Base-by-base conservation (phyloP, 768 basidiomycete species). In the Kockovaella imperatae region DNA sequence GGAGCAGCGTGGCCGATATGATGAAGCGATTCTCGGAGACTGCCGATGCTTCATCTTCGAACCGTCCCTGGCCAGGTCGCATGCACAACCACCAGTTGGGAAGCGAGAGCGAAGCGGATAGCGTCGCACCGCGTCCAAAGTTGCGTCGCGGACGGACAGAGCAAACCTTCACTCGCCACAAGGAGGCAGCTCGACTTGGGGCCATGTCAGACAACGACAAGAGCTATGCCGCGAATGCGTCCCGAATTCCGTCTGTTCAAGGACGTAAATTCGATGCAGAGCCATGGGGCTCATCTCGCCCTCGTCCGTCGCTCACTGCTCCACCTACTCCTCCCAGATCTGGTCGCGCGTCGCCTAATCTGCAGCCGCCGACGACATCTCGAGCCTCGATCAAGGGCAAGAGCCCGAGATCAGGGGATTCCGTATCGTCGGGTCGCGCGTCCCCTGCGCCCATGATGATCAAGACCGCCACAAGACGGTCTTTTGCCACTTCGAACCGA, bases 221-320 rank as follows among this genome's bases (percentile, higher is more conserved):
- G 47, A 81, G 89, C 39, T 93, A 91, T 71, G 88, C 89, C 3
- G 86, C 83, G n/a, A 90, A 90, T 62, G 82, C 89, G 49, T 88
- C 87, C 1, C 83, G 87, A 1, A 60, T 60, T 3, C 57, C 60
- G 11, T 57, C 56, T 10, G 49, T 24, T n/a, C 39, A 29, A 13
- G 52, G 36, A 8, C 26, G 52, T 40, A 32, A 42, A 26, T 38
- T 44, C 3, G n/a, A 31, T 5, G 47, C 17, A 17, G 49, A 43
- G n/a, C 43, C 39, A 5, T 30, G 38, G 5, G 50, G 52, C 26
- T 44, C 42, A 20, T 47, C 45, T 14, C 36, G 56, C 31, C 48
- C 47, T 15, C 48, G 56, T 23, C n/a, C 25, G 42, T 1, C 43
- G 48, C 23, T 56, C 54, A 45, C 28, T 13, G 30, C 43, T 30